These are phyloP conservation scores for Rhizopogon salebrosus DNA, from an alignment of 768 basidiomycete genomes.

Conservation along the genomic window DNA sequence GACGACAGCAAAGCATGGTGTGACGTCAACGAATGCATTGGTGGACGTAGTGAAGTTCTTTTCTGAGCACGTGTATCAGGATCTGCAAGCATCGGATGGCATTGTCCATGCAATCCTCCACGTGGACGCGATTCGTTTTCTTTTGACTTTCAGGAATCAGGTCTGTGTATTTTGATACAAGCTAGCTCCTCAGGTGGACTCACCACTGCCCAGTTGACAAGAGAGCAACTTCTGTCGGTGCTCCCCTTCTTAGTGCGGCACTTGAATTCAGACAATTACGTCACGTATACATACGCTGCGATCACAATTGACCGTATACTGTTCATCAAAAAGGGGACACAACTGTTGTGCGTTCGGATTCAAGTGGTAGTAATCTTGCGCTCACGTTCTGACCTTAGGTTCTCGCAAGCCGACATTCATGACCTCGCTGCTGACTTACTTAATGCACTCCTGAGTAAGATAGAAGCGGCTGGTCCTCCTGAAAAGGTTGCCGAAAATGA, in stretches of 20 bases:
- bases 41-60: constrained; percentile 97
- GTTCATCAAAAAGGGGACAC: constrained; percentile 77
- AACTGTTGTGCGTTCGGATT: constrained; percentile 56
- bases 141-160: constrained; percentile 95
- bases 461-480: constrained; percentile 73
- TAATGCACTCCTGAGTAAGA: constrained; percentile 67
- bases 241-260: constrained; percentile 82
- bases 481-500: constrained; percentile 97
- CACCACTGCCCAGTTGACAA: constrained; percentile 62
- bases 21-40: constrained; percentile 87
- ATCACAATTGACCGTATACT: constrained; percentile 96
- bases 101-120: constrained; percentile 85
- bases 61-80: constrained; percentile 83
- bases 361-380: not conserved
- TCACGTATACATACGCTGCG: constrained; percentile 93
- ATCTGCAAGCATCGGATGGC: constrained; percentile 67
- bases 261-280: constrained; percentile 79
- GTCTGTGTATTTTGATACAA: constrained; percentile 32
- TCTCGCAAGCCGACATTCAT: constrained; percentile 81
- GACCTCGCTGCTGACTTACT: constrained; percentile 75
- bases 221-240: constrained; percentile 88
- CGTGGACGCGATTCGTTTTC: constrained; percentile 93
- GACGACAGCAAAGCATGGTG: constrained; percentile 61
- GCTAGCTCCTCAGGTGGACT: not conserved
- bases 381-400: constrained; percentile 42